A percentile compares a stretch with the other conserved stretches of the same genome.
These are phyloP conservation scores for Dryas alaskensis DNA, from an alignment of 306 rosid species.

Conservation along the genomic window DNA sequence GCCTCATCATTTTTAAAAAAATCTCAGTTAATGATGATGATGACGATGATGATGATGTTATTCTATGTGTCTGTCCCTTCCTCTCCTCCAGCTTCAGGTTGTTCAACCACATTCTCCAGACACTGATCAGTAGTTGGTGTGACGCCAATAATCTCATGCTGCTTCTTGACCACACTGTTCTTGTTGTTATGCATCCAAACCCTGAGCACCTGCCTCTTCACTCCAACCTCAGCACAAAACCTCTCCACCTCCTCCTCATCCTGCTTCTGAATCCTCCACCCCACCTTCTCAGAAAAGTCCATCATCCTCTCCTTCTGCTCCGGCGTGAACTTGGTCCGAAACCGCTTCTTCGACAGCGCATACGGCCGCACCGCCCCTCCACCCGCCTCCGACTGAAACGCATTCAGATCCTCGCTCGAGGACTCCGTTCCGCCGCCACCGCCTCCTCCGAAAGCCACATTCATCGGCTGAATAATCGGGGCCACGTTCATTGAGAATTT, in stretches of 20 bases:
- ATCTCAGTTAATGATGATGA: not conserved
- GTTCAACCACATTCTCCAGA: conserved; percentile 6
- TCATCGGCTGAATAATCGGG: conserved; percentile 47
- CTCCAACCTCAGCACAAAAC: conserved; percentile 48
- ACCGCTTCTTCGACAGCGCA: conserved; percentile 40
- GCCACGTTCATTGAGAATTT: conserved; percentile 33
- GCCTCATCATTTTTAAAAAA: conserved; percentile 8
- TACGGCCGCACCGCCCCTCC: conserved; percentile 16
- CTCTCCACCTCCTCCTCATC: conserved; percentile 45
- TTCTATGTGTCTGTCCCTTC: not conserved
- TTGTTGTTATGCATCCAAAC: conserved; percentile 65
- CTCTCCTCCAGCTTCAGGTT: not conserved
- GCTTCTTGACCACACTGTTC: conserved; percentile 30
- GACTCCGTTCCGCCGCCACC: conserved; percentile 37
- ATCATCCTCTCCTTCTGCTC: conserved; percentile 49
- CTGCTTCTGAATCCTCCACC: conserved; percentile 54
- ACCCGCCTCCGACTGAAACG: conserved; percentile 28
- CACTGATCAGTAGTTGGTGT: not conserved
- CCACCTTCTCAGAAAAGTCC: conserved; percentile 51
- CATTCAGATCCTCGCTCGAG: conserved; percentile 52
- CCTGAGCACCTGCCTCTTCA: conserved; percentile 46
- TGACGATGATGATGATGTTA: no score
- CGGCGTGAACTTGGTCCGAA: conserved; percentile 44
- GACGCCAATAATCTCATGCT: conserved; percentile 1
- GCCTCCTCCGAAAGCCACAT: conserved; percentile 39